phyloP scores from a whole-genome alignment of 768 basidiomycete genomes.

The Boletus insuetus region DNA sequence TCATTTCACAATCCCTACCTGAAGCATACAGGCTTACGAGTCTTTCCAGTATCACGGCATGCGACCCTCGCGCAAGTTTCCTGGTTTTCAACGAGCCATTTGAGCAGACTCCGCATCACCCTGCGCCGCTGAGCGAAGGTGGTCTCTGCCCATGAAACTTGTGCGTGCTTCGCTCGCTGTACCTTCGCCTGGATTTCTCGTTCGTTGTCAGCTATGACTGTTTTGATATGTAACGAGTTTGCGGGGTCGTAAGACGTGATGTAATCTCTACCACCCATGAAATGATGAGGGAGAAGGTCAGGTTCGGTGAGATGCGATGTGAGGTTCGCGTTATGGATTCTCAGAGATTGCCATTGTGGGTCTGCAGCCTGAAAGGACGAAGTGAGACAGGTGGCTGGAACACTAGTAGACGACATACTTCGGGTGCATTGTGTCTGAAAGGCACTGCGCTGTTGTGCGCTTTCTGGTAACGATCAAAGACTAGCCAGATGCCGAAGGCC shows the following conservation, averaged over 20 bases:
- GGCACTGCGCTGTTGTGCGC: conserved; percentile 70
- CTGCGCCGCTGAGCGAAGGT: conserved; percentile 77
- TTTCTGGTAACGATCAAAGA: conserved; percentile 71
- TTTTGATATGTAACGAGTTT: conserved; percentile 77
- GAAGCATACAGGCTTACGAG: conserved; percentile 49
- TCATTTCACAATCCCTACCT: background rate
- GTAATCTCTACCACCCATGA: conserved; percentile 52
- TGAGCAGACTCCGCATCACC: conserved; percentile 82
- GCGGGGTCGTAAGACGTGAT: conserved; percentile 94
- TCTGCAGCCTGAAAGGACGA: conserved; percentile 47
- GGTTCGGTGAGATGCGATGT: conserved; percentile 60
- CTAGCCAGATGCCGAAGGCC: conserved; percentile 76
- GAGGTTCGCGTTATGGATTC: conserved; percentile 58
- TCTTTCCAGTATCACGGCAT: conserved; percentile 95
- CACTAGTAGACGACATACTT: conserved; percentile 40
- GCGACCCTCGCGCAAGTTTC: conserved; percentile 83
- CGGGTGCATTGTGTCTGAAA: conserved; percentile 57
- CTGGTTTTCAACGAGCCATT: conserved; percentile 93
- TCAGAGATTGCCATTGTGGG: conserved; percentile 53
- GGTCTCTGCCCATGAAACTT: conserved; percentile 68
- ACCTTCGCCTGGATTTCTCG: conserved; percentile 77
- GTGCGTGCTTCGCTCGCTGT: conserved; percentile 57
- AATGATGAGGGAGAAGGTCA: conserved; percentile 50
- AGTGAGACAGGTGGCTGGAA: conserved; percentile 10
- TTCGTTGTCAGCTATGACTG: conserved; percentile 70